Percentiles rank a stretch among this genome's conserved stretches.
Conservation (phyloP, 2,329 filamentous ascomycete genomes). For the Cucurbitaria berberidis region DNA sequence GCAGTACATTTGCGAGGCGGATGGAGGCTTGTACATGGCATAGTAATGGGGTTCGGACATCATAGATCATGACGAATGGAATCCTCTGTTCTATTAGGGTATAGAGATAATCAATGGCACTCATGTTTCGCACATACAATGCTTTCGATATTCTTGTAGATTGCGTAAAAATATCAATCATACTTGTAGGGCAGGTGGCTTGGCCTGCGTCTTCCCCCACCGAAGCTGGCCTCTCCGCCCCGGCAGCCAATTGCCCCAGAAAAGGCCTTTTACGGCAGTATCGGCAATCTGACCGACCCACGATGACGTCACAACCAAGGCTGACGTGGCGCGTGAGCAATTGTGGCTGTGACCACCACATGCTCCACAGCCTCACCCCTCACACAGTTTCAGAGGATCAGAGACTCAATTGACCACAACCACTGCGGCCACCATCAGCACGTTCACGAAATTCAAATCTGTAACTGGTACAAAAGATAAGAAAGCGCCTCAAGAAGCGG, state of each 20-base stretch:
- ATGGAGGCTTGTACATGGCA: background rate
- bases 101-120: background rate
- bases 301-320: constrained; percentile 22
- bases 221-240: too few species aligned
- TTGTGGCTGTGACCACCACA: constrained; percentile 12
- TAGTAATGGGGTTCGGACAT: background rate
- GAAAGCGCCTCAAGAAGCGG: background rate
- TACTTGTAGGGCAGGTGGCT: too few species aligned
- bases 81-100: background rate
- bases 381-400: background rate
- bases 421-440: background rate
- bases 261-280: background rate
- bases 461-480: too few species aligned
- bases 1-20: background rate
- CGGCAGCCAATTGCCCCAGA: background rate
- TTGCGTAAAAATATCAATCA: too few species aligned
- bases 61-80: background rate
- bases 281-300: constrained; percentile 1
- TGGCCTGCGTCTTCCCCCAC: too few species aligned
- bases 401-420: background rate
- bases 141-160: too few species aligned
- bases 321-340: constrained; percentile 10
- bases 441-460: background rate
- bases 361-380: constrained; percentile 3
- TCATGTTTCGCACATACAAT: too few species aligned